Base-by-base conservation (phyloP, 192 early-diverging fungal species). In the Coemansia sp. region DNA sequence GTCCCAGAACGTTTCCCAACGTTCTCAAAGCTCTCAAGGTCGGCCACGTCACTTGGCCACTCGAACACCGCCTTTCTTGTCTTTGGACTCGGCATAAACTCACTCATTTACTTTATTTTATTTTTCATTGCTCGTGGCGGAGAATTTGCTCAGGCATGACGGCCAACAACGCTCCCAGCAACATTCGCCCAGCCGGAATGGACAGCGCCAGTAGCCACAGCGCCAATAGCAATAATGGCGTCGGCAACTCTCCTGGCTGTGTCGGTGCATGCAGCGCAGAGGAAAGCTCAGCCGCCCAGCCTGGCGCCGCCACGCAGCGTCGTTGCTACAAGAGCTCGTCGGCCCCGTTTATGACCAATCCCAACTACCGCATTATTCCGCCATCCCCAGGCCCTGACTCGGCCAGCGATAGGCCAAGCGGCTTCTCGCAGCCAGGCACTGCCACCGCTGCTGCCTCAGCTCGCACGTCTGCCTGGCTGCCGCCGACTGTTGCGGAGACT, bases 301-400 rank as follows among this genome's bases (percentile, higher is more conserved):
- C 50, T 14, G 50, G 50, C 26, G 45, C 61, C 31, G 34, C 43
- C 61, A 33, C 47, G 33, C 45, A 56, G 36, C 39, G 28, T 5
- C 28, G 23, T 31, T 25, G 28, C 50, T 53, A 53, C 50, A 53
- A 58, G 11, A 56, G 60, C 61, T 64, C 62, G 56, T n/a, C 62
- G 3, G 76, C 70, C 16, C 67, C 76, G 16, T 73, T 64, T 56
- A 66, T 79, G 77, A 79, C 72, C 43, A 79, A 79, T 65, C 31
- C 77, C 26, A 79, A 79, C 72, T 79, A 79, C 68, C 77, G 77
- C 57, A 70, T 79, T 33, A 70, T 74, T 14, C 57, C 62, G 59
- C 71, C 71, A 12, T 59, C 61, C 3, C 64, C 68, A 26, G 59
- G 61, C 38, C 38, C 47, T n/a, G 39, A 23, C 20, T 3, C 58